A percentile compares a stretch with the other conserved stretches of the same genome.
These are phyloP conservation scores for Aspergillus bertholletiae DNA, from an alignment of 495 filamentous ascomycete species.

Conservation along the genomic window DNA sequence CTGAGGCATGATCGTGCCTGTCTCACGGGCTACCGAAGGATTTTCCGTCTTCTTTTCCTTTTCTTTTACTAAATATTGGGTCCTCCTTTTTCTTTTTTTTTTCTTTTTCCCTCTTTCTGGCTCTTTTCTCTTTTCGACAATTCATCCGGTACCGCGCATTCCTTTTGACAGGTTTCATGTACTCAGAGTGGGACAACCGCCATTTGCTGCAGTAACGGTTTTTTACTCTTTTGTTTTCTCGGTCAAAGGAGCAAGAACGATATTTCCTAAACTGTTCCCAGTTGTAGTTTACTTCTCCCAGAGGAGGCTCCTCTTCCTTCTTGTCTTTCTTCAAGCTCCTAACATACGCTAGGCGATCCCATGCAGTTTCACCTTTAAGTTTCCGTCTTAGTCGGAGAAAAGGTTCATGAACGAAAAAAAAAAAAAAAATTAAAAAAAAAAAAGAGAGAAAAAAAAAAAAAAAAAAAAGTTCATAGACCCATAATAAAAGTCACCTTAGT, in stretches of 20 bases:
- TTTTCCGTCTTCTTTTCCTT: conserved; percentile 7
- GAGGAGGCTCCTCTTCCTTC: neutral
- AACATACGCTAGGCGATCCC: conserved; percentile 12
- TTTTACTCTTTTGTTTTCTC: too few species aligned
- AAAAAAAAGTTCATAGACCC: neutral
- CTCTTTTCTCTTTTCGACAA: neutral
- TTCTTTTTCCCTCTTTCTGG: neutral
- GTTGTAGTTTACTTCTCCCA: neutral
- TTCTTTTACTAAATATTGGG: conserved; percentile 2
- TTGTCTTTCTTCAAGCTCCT: conserved; percentile 8
- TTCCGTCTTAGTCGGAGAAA: neutral
- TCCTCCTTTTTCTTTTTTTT: conserved; percentile 1
- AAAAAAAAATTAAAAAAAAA: too few species aligned
- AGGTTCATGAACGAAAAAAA: too few species aligned
- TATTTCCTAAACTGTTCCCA: too few species aligned
- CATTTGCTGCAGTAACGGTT: conserved; percentile 5
- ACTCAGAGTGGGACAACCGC: conserved; percentile 5
- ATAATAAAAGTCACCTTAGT: neutral
- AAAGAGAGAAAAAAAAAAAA: too few species aligned
- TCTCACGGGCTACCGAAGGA: conserved; percentile 24
- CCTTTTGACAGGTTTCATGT: conserved; percentile 16
- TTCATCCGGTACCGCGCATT: neutral
- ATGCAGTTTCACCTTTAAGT: neutral
- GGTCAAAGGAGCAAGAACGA: too few species aligned
- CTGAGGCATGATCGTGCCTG: conserved; percentile 27